These are phyloP conservation scores for Trichoderma virens DNA, from an alignment of 495 filamentous ascomycete genomes.

Conservation along the genomic window DNA sequence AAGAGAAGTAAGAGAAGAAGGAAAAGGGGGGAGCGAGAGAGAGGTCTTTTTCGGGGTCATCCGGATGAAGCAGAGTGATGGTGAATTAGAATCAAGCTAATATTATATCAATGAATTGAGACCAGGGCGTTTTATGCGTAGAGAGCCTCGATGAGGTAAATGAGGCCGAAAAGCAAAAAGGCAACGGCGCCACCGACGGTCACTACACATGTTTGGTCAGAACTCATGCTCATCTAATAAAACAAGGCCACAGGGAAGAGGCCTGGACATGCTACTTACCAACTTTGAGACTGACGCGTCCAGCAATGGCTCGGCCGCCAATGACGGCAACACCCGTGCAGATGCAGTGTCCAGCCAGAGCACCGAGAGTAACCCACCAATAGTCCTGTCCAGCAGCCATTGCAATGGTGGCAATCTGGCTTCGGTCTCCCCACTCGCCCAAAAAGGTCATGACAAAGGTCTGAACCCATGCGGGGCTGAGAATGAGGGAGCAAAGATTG, in stretches of 20 bases:
- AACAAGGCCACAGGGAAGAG: background rate
- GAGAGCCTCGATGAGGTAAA: constrained; percentile 79
- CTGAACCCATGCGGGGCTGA: constrained; percentile 96
- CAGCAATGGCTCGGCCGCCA: constrained; percentile 86
- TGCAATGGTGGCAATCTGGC: constrained; percentile 96
- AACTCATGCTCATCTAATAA: background rate
- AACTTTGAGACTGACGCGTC: constrained; percentile 89
- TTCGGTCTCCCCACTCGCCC: constrained; percentile 96
- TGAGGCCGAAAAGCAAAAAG: constrained; percentile 83
- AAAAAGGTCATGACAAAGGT: constrained; percentile 99
- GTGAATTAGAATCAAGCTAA: background rate
- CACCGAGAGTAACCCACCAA: constrained; percentile 95
- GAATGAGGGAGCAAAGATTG: constrained; percentile 78
- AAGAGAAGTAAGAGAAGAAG: background rate
- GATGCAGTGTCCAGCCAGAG: constrained; percentile 74
- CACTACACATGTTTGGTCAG: constrained; percentile 43
- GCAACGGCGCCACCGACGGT: constrained; percentile 90
- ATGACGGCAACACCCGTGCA: constrained; percentile 93
- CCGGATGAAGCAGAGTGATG: background rate
- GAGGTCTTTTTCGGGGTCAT: background rate
- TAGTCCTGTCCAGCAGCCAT: constrained; percentile 99
- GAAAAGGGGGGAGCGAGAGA: background rate
- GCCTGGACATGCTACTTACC: constrained; percentile 54
- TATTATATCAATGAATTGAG: background rate
- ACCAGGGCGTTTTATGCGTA: constrained; percentile 36